Evolutionary conservation across 148 eudicot genomes (phyloP).

Genomic region (Chenopodium formosanum): DNA sequence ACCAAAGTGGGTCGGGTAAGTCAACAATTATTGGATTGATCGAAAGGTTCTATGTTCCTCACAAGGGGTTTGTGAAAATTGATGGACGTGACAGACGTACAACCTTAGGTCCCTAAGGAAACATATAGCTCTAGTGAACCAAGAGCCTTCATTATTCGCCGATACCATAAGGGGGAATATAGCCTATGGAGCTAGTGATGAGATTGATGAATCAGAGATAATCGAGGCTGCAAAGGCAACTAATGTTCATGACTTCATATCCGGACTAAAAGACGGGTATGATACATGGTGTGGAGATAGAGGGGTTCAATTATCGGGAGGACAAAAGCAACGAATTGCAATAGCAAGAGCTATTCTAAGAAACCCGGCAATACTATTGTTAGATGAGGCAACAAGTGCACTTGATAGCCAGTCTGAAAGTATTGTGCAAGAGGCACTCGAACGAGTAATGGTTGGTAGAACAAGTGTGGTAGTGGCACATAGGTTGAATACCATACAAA

Average conservation of each 20-base stretch:
- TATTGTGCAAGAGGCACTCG: slow-evolving; percentile 68
- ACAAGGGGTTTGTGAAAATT: slow-evolving; percentile 47
- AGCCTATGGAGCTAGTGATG: slow-evolving; percentile 41
- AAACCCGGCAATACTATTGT: slow-evolving; percentile 53
- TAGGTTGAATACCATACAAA: slow-evolving; percentile 64
- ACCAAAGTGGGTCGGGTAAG: slow-evolving; percentile 83
- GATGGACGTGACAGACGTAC: slow-evolving; percentile 54
- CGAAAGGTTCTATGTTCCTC: slow-evolving; percentile 73
- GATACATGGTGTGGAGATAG: slow-evolving; percentile 70
- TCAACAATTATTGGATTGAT: slow-evolving; percentile 68
- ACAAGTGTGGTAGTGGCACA: slow-evolving; percentile 80
- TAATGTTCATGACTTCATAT: too few species aligned
- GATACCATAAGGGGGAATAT: slow-evolving; percentile 68
- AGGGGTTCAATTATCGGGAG: slow-evolving; percentile 82
- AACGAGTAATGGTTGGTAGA: slow-evolving; percentile 65
- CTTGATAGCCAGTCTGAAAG: slow-evolving; percentile 74
- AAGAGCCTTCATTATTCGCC: slow-evolving; percentile 65
- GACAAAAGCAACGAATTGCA: slow-evolving; percentile 85
- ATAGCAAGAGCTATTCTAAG: slow-evolving; percentile 74
- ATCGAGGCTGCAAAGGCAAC: slow-evolving; percentile 41
- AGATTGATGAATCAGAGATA: slow-evolving; percentile 48
- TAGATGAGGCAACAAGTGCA: slow-evolving; percentile 90
- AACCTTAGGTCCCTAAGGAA: slow-evolving; percentile 54
- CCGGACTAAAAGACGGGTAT: slow-evolving; percentile 49
- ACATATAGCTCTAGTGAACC: slow-evolving; percentile 76